Conservation (phyloP, 768 basidiomycete genomes). For the Rhizopogon vesiculosus region DNA sequence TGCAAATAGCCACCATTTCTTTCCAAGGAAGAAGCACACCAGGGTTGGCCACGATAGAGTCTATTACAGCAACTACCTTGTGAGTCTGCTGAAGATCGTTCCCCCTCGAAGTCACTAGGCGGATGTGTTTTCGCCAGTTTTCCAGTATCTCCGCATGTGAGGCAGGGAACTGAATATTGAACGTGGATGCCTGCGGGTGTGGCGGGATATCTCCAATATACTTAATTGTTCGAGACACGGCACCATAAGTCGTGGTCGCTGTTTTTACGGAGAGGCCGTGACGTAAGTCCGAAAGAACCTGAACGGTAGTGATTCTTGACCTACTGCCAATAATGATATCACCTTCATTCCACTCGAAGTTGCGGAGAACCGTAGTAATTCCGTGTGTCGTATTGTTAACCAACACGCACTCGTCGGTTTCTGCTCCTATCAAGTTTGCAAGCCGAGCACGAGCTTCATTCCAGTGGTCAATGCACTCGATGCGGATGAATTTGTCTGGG, state of each 20-base stretch:
- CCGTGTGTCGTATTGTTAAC: constrained; percentile 27
- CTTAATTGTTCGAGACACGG: constrained; percentile 46
- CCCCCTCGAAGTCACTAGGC: constrained; percentile 19
- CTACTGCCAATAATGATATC: constrained; percentile 64
- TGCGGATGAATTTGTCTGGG: constrained; percentile 51
- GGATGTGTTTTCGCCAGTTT: constrained; percentile 37
- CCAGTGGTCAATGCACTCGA: constrained; percentile 31
- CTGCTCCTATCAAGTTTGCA: constrained; percentile 46
- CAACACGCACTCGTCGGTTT: constrained; percentile 55
- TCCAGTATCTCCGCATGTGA: constrained; percentile 53
- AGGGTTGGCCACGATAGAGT: constrained; percentile 59
- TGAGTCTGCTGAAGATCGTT: constrained; percentile 19
- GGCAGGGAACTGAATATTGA: constrained; percentile 52
- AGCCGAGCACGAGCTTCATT: constrained; percentile 39
- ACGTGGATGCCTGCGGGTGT: constrained; percentile 42
- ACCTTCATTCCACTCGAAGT: constrained; percentile 61
- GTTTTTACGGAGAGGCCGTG: neutral
- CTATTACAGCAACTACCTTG: constrained; percentile 66
- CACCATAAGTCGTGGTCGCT: constrained; percentile 57
- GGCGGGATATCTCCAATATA: constrained; percentile 53
- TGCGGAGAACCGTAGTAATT: constrained; percentile 61
- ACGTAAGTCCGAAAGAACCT: neutral
- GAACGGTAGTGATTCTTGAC: constrained; percentile 16
- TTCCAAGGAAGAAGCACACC: constrained; percentile 68
- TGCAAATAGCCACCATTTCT: constrained; percentile 58